Evolutionary conservation across 2,329 filamentous ascomycete genomes (phyloP).

Genomic region (Trichoderma cornu-damae): DNA sequence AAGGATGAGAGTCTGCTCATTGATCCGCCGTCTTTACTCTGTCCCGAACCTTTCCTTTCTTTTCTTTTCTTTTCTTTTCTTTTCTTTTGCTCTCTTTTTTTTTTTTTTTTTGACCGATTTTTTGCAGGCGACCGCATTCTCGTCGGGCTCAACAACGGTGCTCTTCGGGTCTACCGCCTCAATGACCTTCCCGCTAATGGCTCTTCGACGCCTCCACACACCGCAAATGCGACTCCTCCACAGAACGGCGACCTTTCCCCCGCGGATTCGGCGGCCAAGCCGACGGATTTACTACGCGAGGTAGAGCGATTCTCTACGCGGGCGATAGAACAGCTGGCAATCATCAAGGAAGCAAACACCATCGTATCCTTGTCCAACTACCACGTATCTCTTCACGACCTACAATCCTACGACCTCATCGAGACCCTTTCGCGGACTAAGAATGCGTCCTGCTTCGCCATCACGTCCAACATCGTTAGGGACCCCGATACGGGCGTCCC

Average conservation of each 20-base stretch:
- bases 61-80: background rate
- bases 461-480: conserved; percentile 92
- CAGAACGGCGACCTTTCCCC: conserved; percentile 27
- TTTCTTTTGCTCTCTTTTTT: background rate
- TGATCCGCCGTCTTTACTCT: no score
- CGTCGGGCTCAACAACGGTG: conserved; percentile 85
- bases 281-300: conserved; percentile 83
- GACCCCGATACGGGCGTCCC: conserved; percentile 82
- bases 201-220: conserved; percentile 29
- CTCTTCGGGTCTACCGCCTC: conserved; percentile 82
- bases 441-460: conserved; percentile 83
- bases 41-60: background rate
- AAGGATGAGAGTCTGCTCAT: conserved; percentile 25
- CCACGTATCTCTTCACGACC: conserved; percentile 82
- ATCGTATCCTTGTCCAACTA: conserved; percentile 88
- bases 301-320: conserved; percentile 90
- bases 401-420: conserved; percentile 75
- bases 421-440: conserved; percentile 77
- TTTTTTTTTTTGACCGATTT: background rate
- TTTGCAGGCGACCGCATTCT: conserved; percentile 79
- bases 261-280: conserved; percentile 39
- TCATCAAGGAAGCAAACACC: conserved; percentile 91
- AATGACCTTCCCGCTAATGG: conserved; percentile 56
- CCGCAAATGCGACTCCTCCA: conserved; percentile 29
- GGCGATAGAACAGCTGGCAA: conserved; percentile 86